A percentile compares a stretch with the other conserved stretches of the same genome.
These are phyloP conservation scores for Closterium sp. DNA, from an alignment of 139 green algal species.

Conservation along the genomic window DNA sequence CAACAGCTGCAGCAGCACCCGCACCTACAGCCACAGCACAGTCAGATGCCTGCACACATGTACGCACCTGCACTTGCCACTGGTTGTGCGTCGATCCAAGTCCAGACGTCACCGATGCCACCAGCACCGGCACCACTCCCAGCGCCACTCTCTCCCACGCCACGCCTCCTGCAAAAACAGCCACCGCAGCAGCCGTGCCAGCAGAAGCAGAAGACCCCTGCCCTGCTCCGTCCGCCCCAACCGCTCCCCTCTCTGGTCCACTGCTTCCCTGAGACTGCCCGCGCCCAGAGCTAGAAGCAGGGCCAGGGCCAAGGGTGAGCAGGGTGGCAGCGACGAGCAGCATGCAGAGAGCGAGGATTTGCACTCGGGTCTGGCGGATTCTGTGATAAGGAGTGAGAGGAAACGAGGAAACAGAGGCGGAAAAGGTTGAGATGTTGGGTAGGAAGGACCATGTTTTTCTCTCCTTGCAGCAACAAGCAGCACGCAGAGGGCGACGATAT, in stretches of 20 bases:
- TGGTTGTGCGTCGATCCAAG: constrained; percentile 45
- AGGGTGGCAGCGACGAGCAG: constrained; percentile 43
- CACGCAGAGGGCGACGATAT: too few relatives aligned
- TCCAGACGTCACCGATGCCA: constrained; percentile 35
- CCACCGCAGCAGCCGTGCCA: too few relatives aligned
- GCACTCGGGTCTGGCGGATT: constrained; percentile 24
- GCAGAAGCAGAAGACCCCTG: too few relatives aligned
- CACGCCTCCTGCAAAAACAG: neutral
- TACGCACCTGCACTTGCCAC: constrained; percentile 41
- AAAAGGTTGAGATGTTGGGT: neutral
- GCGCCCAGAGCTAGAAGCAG: too few relatives aligned
- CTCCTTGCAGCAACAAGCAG: too few relatives aligned
- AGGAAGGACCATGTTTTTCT: too few relatives aligned
- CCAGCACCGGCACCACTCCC: constrained; percentile 41
- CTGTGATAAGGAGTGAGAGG: neutral
- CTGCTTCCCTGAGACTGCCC: too few relatives aligned
- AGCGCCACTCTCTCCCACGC: constrained; percentile 1
- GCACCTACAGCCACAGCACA: too few relatives aligned
- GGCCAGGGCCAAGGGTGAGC: neutral
- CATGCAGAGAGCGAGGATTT: constrained; percentile 30
- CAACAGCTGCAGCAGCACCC: neutral
- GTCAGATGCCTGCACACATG: too few relatives aligned
- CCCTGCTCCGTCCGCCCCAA: too few relatives aligned
- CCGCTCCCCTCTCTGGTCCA: too few relatives aligned
- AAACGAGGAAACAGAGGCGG: neutral